Evolutionary conservation across 2,329 filamentous ascomycete species (phyloP).

Genomic region (Pseudogymnoascus sp.): DNA sequence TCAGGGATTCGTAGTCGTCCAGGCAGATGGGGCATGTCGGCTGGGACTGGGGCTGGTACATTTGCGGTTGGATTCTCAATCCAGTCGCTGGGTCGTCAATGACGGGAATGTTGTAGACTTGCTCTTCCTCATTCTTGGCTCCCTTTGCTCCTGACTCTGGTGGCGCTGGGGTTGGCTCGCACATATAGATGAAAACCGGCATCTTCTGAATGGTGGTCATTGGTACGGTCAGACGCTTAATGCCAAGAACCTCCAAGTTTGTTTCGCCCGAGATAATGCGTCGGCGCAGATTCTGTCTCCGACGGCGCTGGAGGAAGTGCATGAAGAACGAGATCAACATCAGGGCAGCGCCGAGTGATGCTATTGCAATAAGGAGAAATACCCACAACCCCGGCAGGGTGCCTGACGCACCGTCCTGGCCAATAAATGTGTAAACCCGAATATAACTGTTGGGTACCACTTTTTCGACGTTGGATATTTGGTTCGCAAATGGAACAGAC

Average conservation of each 20-base stretch:
- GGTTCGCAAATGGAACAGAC: constrained; percentile 47
- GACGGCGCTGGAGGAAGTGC: constrained; percentile 67
- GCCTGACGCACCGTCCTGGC: constrained; percentile 23
- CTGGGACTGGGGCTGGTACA: constrained; percentile 54
- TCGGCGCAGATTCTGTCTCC: constrained; percentile 58
- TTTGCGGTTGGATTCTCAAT: constrained; percentile 11
- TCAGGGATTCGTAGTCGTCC: constrained; percentile 63
- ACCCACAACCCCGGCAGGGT: constrained; percentile 70
- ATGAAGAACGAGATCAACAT: constrained; percentile 60
- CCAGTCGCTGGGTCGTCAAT: constrained; percentile 10
- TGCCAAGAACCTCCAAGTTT: constrained; percentile 77
- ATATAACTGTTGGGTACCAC: constrained; percentile 51
- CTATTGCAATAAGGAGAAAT: constrained; percentile 64
- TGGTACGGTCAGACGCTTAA: constrained; percentile 75
- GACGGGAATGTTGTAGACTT: constrained; percentile 12
- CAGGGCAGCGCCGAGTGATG: constrained; percentile 61
- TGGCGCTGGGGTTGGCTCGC: constrained; percentile 40
- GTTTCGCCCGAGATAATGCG: constrained; percentile 72
- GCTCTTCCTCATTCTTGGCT: not conserved
- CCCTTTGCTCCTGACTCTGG: constrained; percentile 10
- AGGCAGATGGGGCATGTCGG: constrained; percentile 86
- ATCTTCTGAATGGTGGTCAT: constrained; percentile 62
- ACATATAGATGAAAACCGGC: constrained; percentile 70
- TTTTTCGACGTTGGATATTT: constrained; percentile 48
- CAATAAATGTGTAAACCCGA: constrained; percentile 51